Conservation (phyloP, 805 yeast genomes). For the Wickerhamomyces bisporus region DNA sequence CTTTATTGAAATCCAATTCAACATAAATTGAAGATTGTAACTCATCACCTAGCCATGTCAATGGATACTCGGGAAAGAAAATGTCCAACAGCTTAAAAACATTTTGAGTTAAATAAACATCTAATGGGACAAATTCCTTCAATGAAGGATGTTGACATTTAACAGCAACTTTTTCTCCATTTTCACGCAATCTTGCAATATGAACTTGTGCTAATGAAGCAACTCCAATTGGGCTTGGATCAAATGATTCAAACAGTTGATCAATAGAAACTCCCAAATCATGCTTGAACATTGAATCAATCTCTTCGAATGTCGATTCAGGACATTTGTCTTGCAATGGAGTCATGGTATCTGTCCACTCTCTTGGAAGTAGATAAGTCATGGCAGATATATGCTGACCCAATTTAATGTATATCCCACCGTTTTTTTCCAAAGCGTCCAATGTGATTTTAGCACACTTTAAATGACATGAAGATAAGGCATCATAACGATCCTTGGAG, state of each 20-base stretch:
- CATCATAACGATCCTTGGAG: conserved; percentile 43
- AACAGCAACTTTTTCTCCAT: conserved; percentile 79
- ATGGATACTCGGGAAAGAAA: conserved; percentile 89
- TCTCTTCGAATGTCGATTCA: conserved; percentile 62
- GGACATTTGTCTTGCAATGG: conserved; percentile 94
- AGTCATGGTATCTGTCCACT: conserved; percentile 94
- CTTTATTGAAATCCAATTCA: conserved; percentile 86
- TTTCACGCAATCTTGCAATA: conserved; percentile 51
- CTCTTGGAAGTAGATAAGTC: conserved; percentile 83
- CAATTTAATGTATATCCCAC: conserved; percentile 88
- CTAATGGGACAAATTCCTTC: conserved; percentile 84
- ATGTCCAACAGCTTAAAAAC: conserved; percentile 71
- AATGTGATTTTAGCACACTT: conserved; percentile 76
- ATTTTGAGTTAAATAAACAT: conserved; percentile 67
- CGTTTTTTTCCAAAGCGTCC: conserved; percentile 74
- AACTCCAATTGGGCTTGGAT: conserved; percentile 79
- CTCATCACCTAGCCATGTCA: conserved; percentile 95
- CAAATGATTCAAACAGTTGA: conserved; percentile 64
- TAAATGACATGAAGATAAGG: conserved; percentile 61
- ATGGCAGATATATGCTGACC: conserved; percentile 94
- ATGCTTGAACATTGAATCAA: conserved; percentile 54
- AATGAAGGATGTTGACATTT: conserved; percentile 92
- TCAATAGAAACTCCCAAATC: conserved; percentile 62
- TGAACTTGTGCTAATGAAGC: conserved; percentile 98
- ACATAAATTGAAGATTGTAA: conserved; percentile 78